Base-by-base conservation (phyloP, 2,329 filamentous ascomycete species). In the Blumeriella jaapii region DNA sequence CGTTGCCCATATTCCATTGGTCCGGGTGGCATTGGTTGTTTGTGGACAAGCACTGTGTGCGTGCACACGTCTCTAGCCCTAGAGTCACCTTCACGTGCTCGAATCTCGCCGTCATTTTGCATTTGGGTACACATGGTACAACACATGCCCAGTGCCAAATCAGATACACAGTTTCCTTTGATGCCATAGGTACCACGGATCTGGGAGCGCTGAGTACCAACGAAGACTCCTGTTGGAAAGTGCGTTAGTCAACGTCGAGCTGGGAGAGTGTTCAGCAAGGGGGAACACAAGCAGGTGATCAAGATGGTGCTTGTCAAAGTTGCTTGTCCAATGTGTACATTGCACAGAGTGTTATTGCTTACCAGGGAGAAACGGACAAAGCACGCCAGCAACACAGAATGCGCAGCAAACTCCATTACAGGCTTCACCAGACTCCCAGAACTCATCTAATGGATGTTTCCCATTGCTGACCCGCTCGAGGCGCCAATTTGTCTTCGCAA, bases 91-190 rank as follows among this genome's bases (percentile, higher is more conserved):
- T 67, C 62, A 34, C 64, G 51, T 8, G 51, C 52, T 31, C 54
- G 53, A 4, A 67, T 51, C 44, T 67, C 64, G 20, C 60, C 52
- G 48, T 67, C 64, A 41, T 61, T 60, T 45, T 64, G 60, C 34
- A 64, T 57, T 1, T 57, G 50, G 7, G 56, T 52, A 38, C 63
- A 65, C 30, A 55, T 57, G 9, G 55, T 56, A 43, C 62, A 66
- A 39, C 59, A 64, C 16, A 54, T 57, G 1, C 53, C 50, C 14
- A 51, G 49, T 0, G 56, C 36, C 11, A 57, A 38, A 43, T 67
- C 63, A 4, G 51, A 42, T 0, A 42, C 44, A 13, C 57, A 30
- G 6, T 47, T 54, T 2, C 63, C 63, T 16, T 54, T 41, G 1
- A 67, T 51, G n/a, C 60, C 61, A 41, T 67, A 67, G 27, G 51